Percentiles rank a stretch among this genome's conserved stretches.
These are phyloP conservation scores for Theileria equi DNA, from an alignment of 169 alveolate species.

Conservation along the genomic window DNA sequence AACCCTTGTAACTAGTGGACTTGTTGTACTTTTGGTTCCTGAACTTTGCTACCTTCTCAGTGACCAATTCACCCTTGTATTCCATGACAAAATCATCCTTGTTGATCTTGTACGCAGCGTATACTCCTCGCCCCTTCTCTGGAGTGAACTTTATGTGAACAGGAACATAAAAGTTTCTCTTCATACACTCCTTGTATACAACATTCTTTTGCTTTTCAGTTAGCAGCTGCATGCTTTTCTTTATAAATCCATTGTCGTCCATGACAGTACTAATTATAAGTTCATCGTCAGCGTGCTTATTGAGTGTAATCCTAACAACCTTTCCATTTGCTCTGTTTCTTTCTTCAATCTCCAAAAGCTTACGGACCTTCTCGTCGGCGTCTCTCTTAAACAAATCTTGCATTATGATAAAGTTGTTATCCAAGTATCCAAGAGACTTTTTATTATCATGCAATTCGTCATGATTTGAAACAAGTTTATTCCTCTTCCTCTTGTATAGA, in stretches of 20 bases:
- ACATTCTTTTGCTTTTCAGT: slow-evolving; percentile 34
- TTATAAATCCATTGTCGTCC: slow-evolving; percentile 43
- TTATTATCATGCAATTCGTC: slow-evolving; percentile 2
- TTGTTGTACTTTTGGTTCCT: slow-evolving; percentile 70
- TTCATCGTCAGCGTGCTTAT: slow-evolving; percentile 41
- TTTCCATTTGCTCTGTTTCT: slow-evolving; percentile 15
- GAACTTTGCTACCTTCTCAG: slow-evolving; percentile 77
- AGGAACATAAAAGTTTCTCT: slow-evolving; percentile 47
- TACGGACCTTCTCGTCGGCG: slow-evolving; percentile 48
- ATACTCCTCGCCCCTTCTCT: slow-evolving; percentile 81
- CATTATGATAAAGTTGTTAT: slow-evolving; percentile 56
- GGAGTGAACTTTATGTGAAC: slow-evolving; percentile 30
- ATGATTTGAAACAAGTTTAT: background rate
- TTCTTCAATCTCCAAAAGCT: slow-evolving; percentile 16
- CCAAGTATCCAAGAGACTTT: slow-evolving; percentile 29
- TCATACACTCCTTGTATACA: slow-evolving; percentile 32
- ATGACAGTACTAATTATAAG: slow-evolving; percentile 30
- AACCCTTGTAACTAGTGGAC: slow-evolving; percentile 43
- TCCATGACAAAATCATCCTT: slow-evolving; percentile 84
- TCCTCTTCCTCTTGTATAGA: slow-evolving; percentile 26
- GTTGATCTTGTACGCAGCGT: slow-evolving; percentile 78
- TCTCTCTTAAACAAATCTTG: slow-evolving; percentile 50
- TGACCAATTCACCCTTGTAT: slow-evolving; percentile 81
- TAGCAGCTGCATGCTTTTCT: slow-evolving; percentile 28
- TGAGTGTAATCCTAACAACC: slow-evolving; percentile 1